Evolutionary conservation across 2,329 filamentous ascomycete species (phyloP).

Genomic region (Pestalotiopsis sp.): DNA sequence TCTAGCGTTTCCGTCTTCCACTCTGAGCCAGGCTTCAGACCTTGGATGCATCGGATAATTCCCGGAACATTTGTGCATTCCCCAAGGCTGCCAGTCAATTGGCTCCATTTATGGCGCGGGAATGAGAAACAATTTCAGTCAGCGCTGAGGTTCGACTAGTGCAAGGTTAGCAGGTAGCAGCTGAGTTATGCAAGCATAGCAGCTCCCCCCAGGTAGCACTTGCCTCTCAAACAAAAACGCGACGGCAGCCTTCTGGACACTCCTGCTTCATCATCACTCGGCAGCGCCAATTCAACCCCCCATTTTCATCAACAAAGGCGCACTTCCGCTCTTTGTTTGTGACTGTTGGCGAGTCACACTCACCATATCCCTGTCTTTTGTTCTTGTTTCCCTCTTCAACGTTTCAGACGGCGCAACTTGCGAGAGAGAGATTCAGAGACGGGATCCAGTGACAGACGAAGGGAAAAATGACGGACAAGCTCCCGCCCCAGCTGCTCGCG

Average conservation of each 20-base stretch:
- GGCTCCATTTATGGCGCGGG: not conserved
- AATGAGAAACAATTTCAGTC: not conserved
- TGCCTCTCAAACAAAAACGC: not conserved
- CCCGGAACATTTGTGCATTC: not conserved
- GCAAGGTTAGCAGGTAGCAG: not conserved
- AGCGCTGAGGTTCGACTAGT: not conserved
- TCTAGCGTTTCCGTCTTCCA: not conserved
- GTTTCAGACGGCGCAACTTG: not conserved
- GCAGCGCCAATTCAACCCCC: not conserved
- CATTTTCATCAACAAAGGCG: conserved; percentile 5
- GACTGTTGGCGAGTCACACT: not conserved
- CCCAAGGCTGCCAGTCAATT: not conserved
- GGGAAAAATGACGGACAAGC: conserved; percentile 84
- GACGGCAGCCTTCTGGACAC: not conserved
- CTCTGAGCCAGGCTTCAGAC: not conserved
- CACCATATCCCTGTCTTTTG: not conserved
- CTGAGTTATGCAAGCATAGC: not conserved
- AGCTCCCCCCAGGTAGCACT: not conserved
- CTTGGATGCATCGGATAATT: not conserved
- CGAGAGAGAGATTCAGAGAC: not conserved
- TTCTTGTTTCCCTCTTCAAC: not conserved
- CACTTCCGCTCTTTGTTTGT: not conserved
- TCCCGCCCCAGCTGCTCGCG: conserved; percentile 87
- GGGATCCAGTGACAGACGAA: not conserved
- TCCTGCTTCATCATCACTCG: not conserved